Conservation (phyloP, 805 yeast species). For the Kuraishia molischiana region DNA sequence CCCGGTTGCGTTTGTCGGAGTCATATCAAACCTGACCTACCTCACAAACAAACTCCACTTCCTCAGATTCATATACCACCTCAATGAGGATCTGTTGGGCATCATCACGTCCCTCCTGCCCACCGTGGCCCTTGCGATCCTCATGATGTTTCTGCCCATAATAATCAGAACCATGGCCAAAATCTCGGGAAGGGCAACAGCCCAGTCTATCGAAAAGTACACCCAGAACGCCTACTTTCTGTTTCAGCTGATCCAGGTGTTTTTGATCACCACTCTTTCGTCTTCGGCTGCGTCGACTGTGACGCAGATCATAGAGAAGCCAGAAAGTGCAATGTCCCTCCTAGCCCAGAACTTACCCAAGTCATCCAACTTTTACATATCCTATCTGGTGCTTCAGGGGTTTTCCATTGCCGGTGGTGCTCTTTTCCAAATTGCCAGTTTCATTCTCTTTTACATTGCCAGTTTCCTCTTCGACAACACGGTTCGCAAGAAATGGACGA, state of each 20-base stretch:
- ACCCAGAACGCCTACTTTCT: slow-evolving; percentile 66
- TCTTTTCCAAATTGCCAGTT: slow-evolving; percentile 49
- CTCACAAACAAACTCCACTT: slow-evolving; percentile 47
- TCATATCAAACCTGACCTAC: slow-evolving; percentile 57
- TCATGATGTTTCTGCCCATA: slow-evolving; percentile 60
- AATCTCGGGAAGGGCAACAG: slow-evolving; percentile 46
- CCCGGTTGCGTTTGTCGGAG: slow-evolving; percentile 74
- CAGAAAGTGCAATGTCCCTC: slow-evolving; percentile 45
- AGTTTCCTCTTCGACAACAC: slow-evolving; percentile 52
- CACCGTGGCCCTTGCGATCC: slow-evolving; percentile 50
- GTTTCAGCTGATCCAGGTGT: slow-evolving; percentile 85
- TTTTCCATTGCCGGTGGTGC: slow-evolving; percentile 56
- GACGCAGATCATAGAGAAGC: slow-evolving; percentile 53
- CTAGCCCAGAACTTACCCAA: slow-evolving; percentile 64
- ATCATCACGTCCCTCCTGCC: slow-evolving; percentile 62
- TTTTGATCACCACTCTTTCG: slow-evolving; percentile 72
- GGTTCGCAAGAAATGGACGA: slow-evolving; percentile 54
- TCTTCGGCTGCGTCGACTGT: slow-evolving; percentile 80
- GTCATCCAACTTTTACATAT: slow-evolving; percentile 63
- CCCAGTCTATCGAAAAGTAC: slow-evolving; percentile 48
- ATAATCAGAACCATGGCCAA: slow-evolving; percentile 56
- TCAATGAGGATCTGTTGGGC: slow-evolving; percentile 49
- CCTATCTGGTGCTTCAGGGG: slow-evolving; percentile 63
- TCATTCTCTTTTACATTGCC: slow-evolving; percentile 48
- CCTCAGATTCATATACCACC: slow-evolving; percentile 43